A percentile compares a stretch with the other conserved stretches of the same genome.
These are phyloP conservation scores for Dionaea muscipula DNA, from an alignment of 179 eudicot genomes.

Conservation along the genomic window DNA sequence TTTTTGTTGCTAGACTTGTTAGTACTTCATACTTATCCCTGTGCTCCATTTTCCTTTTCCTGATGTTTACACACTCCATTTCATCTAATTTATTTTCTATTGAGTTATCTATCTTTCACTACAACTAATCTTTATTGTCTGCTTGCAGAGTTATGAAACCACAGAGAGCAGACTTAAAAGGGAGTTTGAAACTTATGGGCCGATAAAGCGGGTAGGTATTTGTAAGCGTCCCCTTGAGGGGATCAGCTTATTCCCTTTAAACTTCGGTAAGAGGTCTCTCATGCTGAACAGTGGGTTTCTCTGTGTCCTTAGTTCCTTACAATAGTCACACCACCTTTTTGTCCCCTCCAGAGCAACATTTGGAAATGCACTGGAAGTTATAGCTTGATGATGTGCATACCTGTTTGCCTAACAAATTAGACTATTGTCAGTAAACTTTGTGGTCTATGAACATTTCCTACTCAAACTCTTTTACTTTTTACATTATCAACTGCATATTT, in stretches of 20 bases:
- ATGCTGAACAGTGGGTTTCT: neutral
- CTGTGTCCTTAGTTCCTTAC: neutral
- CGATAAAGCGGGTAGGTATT: constrained; percentile 98
- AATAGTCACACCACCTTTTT: neutral
- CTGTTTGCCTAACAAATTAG: too few species aligned
- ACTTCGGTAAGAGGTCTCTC: constrained; percentile 57
- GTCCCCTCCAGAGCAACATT: neutral
- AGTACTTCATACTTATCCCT: constrained; percentile 14
- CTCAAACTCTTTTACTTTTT: too few species aligned
- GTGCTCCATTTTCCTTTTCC: neutral
- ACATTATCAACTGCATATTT: too few species aligned
- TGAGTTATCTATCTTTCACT: too few species aligned
- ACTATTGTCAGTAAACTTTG: too few species aligned
- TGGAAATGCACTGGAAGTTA: neutral
- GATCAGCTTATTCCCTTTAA: constrained; percentile 56
- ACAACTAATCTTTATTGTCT: neutral
- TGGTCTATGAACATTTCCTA: too few species aligned
- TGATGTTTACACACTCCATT: too few species aligned
- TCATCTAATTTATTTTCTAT: too few species aligned
- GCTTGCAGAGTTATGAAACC: constrained; percentile 80
- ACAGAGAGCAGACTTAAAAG: constrained; percentile 96
- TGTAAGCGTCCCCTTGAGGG: constrained; percentile 35
- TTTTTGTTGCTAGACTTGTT: constrained; percentile 92
- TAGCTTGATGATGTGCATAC: too few species aligned
- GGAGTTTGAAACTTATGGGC: constrained; percentile 99